Evolutionary conservation across 768 basidiomycete species (phyloP), one percentile per base, ranked within the genome.

Genomic region (Boletus barrowsii): DNA sequence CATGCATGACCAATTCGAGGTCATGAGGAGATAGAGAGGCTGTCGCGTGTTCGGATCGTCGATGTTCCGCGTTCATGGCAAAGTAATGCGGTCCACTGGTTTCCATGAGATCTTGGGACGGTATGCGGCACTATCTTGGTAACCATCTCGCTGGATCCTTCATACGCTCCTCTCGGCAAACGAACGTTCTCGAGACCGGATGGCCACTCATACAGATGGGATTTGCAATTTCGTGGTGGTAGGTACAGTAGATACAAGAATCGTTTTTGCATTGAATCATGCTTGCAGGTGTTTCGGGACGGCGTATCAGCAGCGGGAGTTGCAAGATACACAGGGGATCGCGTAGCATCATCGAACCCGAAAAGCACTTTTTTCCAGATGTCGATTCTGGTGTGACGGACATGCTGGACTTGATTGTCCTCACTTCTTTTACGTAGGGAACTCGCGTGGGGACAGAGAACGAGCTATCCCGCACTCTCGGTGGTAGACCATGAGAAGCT

Each of bases 141-240:
- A 10, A 11, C 15, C 15, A 20, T 42, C 37, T 7, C 30, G 3
- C 24, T 10, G 20, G 8, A 33, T 24, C 17, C 4, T 15, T 33
- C 10, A 7, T 7, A 15, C 7, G 3, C 3, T 15, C 30, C 20
- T 39, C 20, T 18, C 49, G 63, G 61, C 1, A 55, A 62, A 22
- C 60, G 58, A 14, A 57, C 65, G 3, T 75, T 74, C 47, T 63
- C 49, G 6, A 70, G 70, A 0, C 68, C 57, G 11, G 72, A 74
- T 49, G 68, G 67, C 8, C 57, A 45, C 20, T 59, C 67, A 39
- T 73, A 72, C 36, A 55, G 64, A 11, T 75, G 72, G 74, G 53
- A 58, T 9, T 51, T 73, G 46, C 49, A 59, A 5, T 46, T 47
- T 9, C 26, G 10, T 60, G 4, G 53, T 60, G 41, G 62, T 64